Evolutionary conservation across 495 filamentous ascomycete species (phyloP).

Genomic region (Penicillium paradoxum): DNA sequence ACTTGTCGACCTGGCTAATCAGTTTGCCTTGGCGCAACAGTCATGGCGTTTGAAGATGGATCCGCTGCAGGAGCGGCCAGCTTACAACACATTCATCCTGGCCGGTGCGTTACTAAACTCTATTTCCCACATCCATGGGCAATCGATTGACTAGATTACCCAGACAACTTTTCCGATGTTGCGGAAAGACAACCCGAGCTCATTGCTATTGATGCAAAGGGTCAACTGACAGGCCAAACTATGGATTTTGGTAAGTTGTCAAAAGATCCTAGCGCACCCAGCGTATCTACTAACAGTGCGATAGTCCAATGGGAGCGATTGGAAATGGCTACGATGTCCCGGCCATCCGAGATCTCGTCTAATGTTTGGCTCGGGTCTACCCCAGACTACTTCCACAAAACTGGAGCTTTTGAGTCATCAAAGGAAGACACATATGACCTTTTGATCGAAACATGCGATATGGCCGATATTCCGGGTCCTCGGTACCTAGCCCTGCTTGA

Average conservation of each 20-base stretch:
- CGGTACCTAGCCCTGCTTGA: constrained; percentile 54
- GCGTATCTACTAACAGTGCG: not conserved
- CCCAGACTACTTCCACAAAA: constrained; percentile 55
- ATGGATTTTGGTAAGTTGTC: constrained; percentile 77
- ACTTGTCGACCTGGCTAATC: constrained; percentile 61
- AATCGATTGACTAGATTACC: constrained; percentile 19
- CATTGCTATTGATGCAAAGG: constrained; percentile 69
- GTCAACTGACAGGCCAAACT: constrained; percentile 69
- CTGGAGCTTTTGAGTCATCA: constrained; percentile 18
- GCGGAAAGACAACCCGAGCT: constrained; percentile 66
- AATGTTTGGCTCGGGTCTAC: constrained; percentile 93
- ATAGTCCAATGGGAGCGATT: constrained; percentile 75
- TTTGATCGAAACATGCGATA: constrained; percentile 80
- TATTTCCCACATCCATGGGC: not conserved
- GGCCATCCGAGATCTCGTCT: constrained; percentile 75
- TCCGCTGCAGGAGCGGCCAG: constrained; percentile 49
- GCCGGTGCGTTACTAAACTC: constrained; percentile 46
- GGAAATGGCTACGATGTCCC: constrained; percentile 93
- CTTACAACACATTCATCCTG: constrained; percentile 82
- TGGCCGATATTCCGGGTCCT: constrained; percentile 60
- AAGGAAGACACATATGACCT: constrained; percentile 55
- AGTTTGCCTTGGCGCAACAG: constrained; percentile 69
- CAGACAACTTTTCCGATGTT: constrained; percentile 65
- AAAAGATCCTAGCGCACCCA: not conserved
- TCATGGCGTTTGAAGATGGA: constrained; percentile 64